These are phyloP conservation scores for Pleurotus giganteus DNA, from an alignment of 768 basidiomycete genomes.

Conservation along the genomic window DNA sequence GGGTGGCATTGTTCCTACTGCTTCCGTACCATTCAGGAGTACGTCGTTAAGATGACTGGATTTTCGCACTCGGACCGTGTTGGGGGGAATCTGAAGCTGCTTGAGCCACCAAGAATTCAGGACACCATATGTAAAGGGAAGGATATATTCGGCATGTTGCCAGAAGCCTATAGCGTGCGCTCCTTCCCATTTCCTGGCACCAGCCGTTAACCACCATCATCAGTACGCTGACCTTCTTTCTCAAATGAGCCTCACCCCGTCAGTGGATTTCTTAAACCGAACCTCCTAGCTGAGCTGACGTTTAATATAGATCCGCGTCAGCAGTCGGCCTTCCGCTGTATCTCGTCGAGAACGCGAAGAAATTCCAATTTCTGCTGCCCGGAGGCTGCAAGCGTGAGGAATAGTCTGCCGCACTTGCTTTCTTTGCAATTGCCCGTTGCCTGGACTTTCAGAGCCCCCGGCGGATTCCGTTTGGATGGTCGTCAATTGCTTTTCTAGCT, in stretches of 20 bases:
- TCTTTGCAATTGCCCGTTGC: neutral
- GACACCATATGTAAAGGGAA: slow-evolving; percentile 55
- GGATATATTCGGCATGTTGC: slow-evolving; percentile 66
- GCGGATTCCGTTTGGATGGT: no score
- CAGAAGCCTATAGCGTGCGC: slow-evolving; percentile 57
- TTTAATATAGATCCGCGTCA: slow-evolving; percentile 31
- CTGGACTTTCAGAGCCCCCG: neutral
- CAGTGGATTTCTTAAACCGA: slow-evolving; percentile 18
- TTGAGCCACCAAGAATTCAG: slow-evolving; percentile 53
- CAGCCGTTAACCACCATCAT: slow-evolving; percentile 1
- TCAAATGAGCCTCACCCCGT: slow-evolving; percentile 53
- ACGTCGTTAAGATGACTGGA: slow-evolving; percentile 55
- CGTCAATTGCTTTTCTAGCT: no score
- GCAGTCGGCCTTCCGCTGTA: slow-evolving; percentile 53
- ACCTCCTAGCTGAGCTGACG: neutral
- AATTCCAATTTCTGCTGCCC: slow-evolving; percentile 52
- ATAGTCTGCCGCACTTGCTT: neutral
- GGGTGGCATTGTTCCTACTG: slow-evolving; percentile 73
- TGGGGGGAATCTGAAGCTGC: slow-evolving; percentile 41
- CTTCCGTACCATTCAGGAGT: slow-evolving; percentile 58
- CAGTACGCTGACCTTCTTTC: slow-evolving; percentile 53
- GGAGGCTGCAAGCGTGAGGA: slow-evolving; percentile 46
- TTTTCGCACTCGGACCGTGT: slow-evolving; percentile 65
- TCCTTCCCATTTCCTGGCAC: neutral
- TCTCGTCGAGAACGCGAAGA: slow-evolving; percentile 47